Evolutionary conservation across 805 yeast genomes (phyloP), one percentile per base, ranked within the genome.

Genomic region (Millerago galiae): DNA sequence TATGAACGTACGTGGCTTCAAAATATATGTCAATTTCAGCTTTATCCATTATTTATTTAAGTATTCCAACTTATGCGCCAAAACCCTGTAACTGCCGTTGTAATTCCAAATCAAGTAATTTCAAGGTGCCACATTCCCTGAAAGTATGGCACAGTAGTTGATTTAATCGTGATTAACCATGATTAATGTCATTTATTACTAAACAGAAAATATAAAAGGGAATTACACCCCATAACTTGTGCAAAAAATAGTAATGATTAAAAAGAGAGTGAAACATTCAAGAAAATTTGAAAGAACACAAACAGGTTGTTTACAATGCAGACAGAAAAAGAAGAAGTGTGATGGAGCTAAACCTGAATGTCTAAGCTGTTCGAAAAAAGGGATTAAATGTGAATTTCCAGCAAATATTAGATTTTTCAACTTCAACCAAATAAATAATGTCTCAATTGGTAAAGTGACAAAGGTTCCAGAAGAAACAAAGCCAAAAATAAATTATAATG

Each of bases 321-420:
- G 60, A 24, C 58, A 55, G 11, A 56, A 56, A 50, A 56, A 56
- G 55, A 56, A 56, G 53, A 56, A 52, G 26, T 56, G 60, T 45
- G 59, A 55, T 45, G 56, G 58, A 35, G 35, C 32, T n/a, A 52
- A 50, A 41, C 60, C 60, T 7, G 35, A 34, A 2, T 56, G 60
- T 44, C 35, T 38, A 8, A 55, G 59, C 32, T 56, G 60, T 42
- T 34, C 27, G 4, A 56, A 54, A 34, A 55, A 51, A 40, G 57
- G 56, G 2, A 28, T 52, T 1, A 8, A 30, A 3, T 56, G 60
- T 44, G 50, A 55, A 34, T 56, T 40, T 29, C 59, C 59, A 11
- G 58, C 51, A 25, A 56, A 56, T 25, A 56, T 56, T 9, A 52
- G 56, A 39, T 41, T 55, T 25, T 51, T 56, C 29, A 47, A 46